Conservation (phyloP, 345 rosid genomes). For the Bruguiera sexangula region DNA sequence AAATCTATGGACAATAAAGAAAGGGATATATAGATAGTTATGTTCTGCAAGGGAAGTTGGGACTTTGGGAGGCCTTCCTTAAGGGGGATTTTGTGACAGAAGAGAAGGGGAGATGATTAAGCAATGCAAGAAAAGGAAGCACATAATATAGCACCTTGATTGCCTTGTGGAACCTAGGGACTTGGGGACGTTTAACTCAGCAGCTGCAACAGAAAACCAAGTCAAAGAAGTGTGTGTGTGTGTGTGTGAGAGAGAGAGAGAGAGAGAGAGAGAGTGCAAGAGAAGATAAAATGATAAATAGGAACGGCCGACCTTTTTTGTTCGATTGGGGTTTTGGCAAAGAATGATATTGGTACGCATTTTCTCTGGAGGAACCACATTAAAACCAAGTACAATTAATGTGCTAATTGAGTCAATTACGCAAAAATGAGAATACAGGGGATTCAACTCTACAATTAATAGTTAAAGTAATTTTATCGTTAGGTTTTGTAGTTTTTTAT, state of each 20-base stretch:
- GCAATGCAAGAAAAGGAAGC: constrained; percentile 21
- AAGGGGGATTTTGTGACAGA: constrained; percentile 14
- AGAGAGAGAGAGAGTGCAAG: constrained; percentile 37
- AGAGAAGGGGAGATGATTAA: constrained; percentile 14
- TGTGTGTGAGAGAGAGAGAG: constrained; percentile 14
- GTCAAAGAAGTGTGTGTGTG: not conserved
- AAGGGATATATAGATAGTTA: no score
- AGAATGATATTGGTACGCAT: constrained; percentile 16
- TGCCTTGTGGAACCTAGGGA: constrained; percentile 26
- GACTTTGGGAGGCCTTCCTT: not conserved
- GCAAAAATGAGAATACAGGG: not conserved
- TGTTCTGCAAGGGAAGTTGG: not conserved
- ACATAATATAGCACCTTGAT: constrained; percentile 32
- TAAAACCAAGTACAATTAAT: constrained; percentile 15
- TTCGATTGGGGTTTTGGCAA: not conserved
- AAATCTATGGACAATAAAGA: not conserved
- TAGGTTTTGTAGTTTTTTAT: no score
- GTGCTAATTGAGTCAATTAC: constrained; percentile 2
- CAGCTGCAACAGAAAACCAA: constrained; percentile 33
- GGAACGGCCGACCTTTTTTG: constrained; percentile 43
- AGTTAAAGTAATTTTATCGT: no score
- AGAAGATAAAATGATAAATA: constrained; percentile 1
- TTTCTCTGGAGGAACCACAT: constrained; percentile 14
- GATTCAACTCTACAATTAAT: no score
- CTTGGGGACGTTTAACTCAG: constrained; percentile 46